Percentiles rank a stretch among this genome's conserved stretches.
These are phyloP conservation scores for Cercophora samala DNA, from an alignment of 495 filamentous ascomycete species.

Conservation along the genomic window DNA sequence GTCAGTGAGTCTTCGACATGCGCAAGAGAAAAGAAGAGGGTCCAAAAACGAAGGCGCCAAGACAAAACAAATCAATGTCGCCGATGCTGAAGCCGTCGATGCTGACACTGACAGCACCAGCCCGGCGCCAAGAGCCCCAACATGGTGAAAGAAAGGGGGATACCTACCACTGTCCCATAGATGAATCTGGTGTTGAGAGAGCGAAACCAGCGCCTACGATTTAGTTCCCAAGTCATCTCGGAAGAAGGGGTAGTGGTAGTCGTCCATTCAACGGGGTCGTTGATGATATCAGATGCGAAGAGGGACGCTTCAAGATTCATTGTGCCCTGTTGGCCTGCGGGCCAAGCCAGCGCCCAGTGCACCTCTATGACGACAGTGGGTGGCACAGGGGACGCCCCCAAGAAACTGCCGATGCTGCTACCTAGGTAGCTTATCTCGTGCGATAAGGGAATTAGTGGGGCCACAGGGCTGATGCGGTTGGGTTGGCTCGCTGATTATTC, in stretches of 20 bases:
- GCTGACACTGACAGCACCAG: conserved; percentile 14
- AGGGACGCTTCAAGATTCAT: not conserved
- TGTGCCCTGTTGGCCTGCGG: not conserved
- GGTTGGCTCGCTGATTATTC: no score
- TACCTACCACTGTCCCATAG: conserved; percentile 73
- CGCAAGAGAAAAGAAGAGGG: conserved; percentile 9
- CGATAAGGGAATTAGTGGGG: not conserved
- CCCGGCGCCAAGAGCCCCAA: no score
- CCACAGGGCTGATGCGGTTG: no score
- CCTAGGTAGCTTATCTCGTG: not conserved
- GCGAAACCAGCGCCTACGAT: conserved; percentile 60
- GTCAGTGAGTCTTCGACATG: conserved; percentile 9
- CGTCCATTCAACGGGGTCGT: not conserved
- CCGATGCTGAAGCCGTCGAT: conserved; percentile 11
- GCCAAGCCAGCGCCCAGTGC: not conserved
- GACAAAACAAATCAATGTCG: conserved; percentile 4
- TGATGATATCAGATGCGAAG: conserved; percentile 11
- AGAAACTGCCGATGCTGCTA: not conserved
- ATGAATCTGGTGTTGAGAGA: conserved; percentile 74
- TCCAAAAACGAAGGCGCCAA: conserved; percentile 2
- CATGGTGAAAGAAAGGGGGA: conserved; percentile 20
- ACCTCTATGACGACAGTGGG: not conserved
- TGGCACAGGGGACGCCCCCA: not conserved
- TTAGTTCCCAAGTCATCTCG: conserved; percentile 53
- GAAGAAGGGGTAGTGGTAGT: not conserved